These are phyloP conservation scores for Barnettozyma pratensis DNA, from an alignment of 805 yeast genomes.

Conservation along the genomic window DNA sequence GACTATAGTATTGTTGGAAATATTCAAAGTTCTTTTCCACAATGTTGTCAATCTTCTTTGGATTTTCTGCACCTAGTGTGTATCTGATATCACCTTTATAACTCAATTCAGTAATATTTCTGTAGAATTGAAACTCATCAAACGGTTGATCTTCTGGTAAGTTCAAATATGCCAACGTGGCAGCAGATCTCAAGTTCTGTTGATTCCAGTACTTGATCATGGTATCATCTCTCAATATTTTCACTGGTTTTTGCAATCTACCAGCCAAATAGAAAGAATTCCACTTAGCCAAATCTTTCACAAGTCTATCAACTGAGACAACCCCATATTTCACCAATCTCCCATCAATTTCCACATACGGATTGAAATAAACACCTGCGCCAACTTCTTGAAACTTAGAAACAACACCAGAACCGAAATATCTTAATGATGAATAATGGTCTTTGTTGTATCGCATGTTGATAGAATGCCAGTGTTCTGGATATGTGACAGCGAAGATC, in stretches of 20 bases:
- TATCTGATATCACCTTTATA: slow-evolving; percentile 90
- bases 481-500: slow-evolving; percentile 73
- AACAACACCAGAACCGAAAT: slow-evolving; percentile 55
- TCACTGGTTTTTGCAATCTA: slow-evolving; percentile 89
- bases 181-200: slow-evolving; percentile 71
- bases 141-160: slow-evolving; percentile 33
- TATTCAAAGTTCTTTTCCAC: slow-evolving; percentile 68
- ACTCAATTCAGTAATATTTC: slow-evolving; percentile 72
- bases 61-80: slow-evolving; percentile 85
- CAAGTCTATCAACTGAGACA: slow-evolving; percentile 54
- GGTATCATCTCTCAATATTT: slow-evolving; percentile 60
- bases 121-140: slow-evolving; percentile 63
- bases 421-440: slow-evolving; percentile 71
- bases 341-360: slow-evolving; percentile 65
- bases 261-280: slow-evolving; percentile 84
- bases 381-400: slow-evolving; percentile 62
- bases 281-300: slow-evolving; percentile 80
- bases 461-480: slow-evolving; percentile 69
- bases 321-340: slow-evolving; percentile 80
- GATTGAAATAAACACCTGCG: slow-evolving; percentile 93
- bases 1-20: slow-evolving; percentile 72
- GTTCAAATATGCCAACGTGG: slow-evolving; percentile 47
- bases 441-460: slow-evolving; percentile 62
- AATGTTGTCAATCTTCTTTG: slow-evolving; percentile 80
- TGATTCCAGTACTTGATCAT: slow-evolving; percentile 65